phyloP scores from a whole-genome alignment of 2,329 filamentous ascomycete species.

The Aspergillus sp. region DNA sequence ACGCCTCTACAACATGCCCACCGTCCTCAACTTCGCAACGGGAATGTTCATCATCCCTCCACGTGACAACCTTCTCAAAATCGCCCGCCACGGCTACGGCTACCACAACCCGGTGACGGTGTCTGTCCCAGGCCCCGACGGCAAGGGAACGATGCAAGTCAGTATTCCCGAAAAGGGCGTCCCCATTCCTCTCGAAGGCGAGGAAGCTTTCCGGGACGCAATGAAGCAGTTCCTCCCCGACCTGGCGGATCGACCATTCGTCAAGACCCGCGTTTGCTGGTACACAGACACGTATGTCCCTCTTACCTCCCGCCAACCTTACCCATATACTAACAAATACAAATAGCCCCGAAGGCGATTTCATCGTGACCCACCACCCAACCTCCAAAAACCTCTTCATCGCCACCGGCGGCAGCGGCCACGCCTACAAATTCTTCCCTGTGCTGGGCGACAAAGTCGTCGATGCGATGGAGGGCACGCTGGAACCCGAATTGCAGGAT shows the following conservation, averaged over 20 bases:
- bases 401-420: constrained; percentile 48
- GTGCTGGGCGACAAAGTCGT: constrained; percentile 48
- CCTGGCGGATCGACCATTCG: constrained; percentile 55
- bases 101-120: constrained; percentile 46
- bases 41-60: constrained; percentile 53
- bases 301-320: neutral
- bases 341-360: constrained; percentile 55
- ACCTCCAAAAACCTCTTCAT: constrained; percentile 45
- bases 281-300: constrained; percentile 59
- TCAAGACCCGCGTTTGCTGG: constrained; percentile 62
- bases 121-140: constrained; percentile 17
- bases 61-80: constrained; percentile 54
- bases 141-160: constrained; percentile 22
- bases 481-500: constrained; percentile 35
- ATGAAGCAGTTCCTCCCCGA: constrained; percentile 56
- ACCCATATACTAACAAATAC: neutral
- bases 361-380: constrained; percentile 64
- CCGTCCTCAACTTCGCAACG: constrained; percentile 45
- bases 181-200: constrained; percentile 49
- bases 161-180: constrained; percentile 34
- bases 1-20: constrained; percentile 59
- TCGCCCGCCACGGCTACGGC: constrained; percentile 63
- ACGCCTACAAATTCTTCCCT: constrained; percentile 50
- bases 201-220: constrained; percentile 54
- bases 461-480: constrained; percentile 38